Evolutionary conservation across 208 protist genomes (phyloP).

Genomic region (Acanthamoeba lenticulata): DNA sequence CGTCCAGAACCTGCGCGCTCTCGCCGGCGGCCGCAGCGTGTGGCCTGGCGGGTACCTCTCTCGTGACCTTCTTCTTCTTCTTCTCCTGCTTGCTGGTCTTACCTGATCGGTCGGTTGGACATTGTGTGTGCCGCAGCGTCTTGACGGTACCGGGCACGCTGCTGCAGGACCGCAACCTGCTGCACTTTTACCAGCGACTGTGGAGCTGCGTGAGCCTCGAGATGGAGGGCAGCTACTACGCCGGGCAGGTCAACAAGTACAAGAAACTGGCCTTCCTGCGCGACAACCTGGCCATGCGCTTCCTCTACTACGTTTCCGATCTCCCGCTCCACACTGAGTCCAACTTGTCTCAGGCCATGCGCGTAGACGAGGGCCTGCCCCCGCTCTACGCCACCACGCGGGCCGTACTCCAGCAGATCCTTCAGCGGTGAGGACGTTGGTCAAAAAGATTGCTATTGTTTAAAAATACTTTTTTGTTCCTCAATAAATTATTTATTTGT

Average conservation of each 20-base stretch:
- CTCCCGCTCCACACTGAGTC: constrained; percentile 84
- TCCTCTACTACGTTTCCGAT: constrained; percentile 92
- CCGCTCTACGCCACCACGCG: constrained; percentile 91
- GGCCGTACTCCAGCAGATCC: constrained; percentile 86
- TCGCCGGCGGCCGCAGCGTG: constrained; percentile 89
- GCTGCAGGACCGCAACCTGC: constrained; percentile 89
- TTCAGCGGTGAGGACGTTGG: too few species aligned
- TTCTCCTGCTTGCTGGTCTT: constrained; percentile 72
- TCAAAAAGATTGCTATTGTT: too few species aligned
- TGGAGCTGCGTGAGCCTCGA: constrained; percentile 90
- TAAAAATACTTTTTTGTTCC: too few species aligned
- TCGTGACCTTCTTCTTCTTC: constrained; percentile 80
- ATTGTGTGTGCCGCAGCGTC: constrained; percentile 83
- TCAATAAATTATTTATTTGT: too few species aligned
- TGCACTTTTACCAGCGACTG: constrained; percentile 90
- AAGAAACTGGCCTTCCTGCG: constrained; percentile 89
- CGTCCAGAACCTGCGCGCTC: constrained; percentile 15
- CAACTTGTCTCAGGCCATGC: constrained; percentile 89
- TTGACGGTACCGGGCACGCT: constrained; percentile 91
- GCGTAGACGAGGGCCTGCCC: constrained; percentile 88
- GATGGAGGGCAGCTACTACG: constrained; percentile 93
- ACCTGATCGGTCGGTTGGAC: constrained; percentile 82
- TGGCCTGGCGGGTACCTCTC: constrained; percentile 74
- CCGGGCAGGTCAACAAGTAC: constrained; percentile 89
- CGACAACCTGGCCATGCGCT: constrained; percentile 85